A percentile compares a stretch with the other conserved stretches of the same genome.
phyloP scores from a whole-genome alignment of 2,329 filamentous ascomycete genomes.

The Endothia cerciana region DNA sequence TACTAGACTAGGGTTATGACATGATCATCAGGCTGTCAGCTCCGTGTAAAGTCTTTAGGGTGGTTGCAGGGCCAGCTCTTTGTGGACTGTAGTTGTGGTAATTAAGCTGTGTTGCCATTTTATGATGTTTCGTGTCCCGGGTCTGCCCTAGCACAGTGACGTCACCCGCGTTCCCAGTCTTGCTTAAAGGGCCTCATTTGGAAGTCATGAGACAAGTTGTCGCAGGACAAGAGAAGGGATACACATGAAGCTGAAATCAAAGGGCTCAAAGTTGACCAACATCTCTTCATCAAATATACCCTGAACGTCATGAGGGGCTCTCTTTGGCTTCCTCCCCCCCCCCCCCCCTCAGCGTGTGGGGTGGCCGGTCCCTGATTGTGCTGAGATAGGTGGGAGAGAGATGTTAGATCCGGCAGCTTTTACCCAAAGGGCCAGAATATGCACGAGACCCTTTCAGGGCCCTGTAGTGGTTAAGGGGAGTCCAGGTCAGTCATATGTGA shows the following conservation, averaged over 20 bases:
- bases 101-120: neutral
- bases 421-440: too few relatives aligned
- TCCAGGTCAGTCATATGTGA: too few relatives aligned
- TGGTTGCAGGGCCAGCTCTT: neutral
- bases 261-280: neutral
- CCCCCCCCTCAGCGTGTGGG: too few relatives aligned
- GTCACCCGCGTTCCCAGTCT: neutral
- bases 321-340: too few relatives aligned
- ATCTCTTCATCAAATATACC: neutral
- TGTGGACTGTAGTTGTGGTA: neutral
- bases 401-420: too few relatives aligned
- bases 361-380: too few relatives aligned
- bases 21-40: neutral
- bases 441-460: too few relatives aligned
- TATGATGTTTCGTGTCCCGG: neutral
- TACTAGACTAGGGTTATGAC: neutral
- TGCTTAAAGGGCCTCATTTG: neutral
- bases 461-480: too few relatives aligned
- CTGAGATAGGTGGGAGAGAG: too few relatives aligned
- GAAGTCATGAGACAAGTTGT: constrained; percentile 1
- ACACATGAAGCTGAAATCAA: neutral
- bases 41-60: neutral
- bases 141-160: constrained; percentile 5
- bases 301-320: neutral
- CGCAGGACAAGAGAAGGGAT: neutral